Percentiles rank a stretch among this genome's conserved stretches.
Evolutionary conservation across 352 stramenopile genomes (phyloP).

Genomic region (Globisporangium paddicum): DNA sequence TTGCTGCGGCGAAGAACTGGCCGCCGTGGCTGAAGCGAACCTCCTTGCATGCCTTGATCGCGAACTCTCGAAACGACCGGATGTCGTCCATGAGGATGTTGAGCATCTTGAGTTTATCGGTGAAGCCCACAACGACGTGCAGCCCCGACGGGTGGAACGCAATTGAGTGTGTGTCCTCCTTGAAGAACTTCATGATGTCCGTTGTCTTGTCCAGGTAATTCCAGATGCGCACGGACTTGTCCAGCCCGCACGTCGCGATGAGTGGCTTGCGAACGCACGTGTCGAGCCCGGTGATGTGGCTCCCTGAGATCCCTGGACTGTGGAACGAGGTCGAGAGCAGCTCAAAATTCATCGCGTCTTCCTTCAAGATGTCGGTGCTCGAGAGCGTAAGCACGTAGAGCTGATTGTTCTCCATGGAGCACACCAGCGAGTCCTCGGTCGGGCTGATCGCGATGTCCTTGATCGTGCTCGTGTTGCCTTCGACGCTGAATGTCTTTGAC

Average conservation of each 20-base stretch:
- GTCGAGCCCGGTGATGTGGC: slow-evolving; percentile 91
- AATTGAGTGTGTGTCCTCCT: slow-evolving; percentile 85
- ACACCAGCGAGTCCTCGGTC: slow-evolving; percentile 87
- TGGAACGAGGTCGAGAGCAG: slow-evolving; percentile 88
- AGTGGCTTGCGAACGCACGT: slow-evolving; percentile 91
- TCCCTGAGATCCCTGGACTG: slow-evolving; percentile 48
- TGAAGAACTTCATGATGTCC: slow-evolving; percentile 91
- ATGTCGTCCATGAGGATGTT: slow-evolving; percentile 96
- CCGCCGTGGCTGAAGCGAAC: slow-evolving; percentile 89
- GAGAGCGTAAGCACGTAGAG: slow-evolving; percentile 89
- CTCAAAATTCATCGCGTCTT: slow-evolving; percentile 93
- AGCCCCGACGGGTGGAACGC: slow-evolving; percentile 91
- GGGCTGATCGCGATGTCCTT: slow-evolving; percentile 84
- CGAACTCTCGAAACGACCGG: slow-evolving; percentile 85
- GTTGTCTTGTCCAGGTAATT: slow-evolving; percentile 92
- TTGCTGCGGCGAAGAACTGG: slow-evolving; percentile 87
- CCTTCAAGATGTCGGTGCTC: slow-evolving; percentile 91
- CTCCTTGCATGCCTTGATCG: slow-evolving; percentile 90
- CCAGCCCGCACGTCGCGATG: slow-evolving; percentile 86
- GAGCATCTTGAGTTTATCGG: slow-evolving; percentile 92
- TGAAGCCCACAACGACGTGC: slow-evolving; percentile 88
- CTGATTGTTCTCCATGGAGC: slow-evolving; percentile 86
- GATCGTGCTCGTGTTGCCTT: slow-evolving; percentile 77
- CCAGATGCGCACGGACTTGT: slow-evolving; percentile 91
- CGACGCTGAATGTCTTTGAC: slow-evolving; percentile 85